These are phyloP conservation scores for Phoma herbarum DNA, from an alignment of 2,329 filamentous ascomycete genomes.

Conservation along the genomic window DNA sequence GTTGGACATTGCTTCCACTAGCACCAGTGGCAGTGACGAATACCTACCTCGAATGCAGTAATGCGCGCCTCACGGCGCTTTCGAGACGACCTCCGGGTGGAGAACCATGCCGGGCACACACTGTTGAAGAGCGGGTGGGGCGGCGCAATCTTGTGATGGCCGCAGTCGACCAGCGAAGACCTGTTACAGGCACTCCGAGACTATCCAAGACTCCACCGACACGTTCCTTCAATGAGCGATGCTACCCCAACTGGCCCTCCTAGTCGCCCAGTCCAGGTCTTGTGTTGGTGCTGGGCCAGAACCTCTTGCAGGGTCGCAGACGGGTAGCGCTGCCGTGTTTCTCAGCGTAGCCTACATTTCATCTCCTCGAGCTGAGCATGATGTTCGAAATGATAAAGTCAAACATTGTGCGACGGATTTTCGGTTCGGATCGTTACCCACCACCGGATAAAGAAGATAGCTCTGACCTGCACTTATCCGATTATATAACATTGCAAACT, in stretches of 20 bases:
- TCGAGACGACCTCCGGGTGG: constrained; percentile 4
- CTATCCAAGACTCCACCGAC: not conserved
- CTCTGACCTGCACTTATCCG: not conserved
- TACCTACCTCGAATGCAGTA: not conserved
- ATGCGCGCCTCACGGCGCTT: constrained; percentile 5
- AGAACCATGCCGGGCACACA: not conserved
- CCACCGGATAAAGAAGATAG: constrained; percentile 20
- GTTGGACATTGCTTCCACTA: not conserved
- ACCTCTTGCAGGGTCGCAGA: not conserved
- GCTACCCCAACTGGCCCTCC: not conserved
- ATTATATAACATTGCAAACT: constrained; percentile 9
- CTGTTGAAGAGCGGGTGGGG: not conserved
- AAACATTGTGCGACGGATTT: not conserved
- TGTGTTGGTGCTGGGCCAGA: not conserved
- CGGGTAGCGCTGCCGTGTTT: constrained; percentile 4
- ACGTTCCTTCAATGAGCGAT: not conserved
- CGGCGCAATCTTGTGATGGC: not conserved
- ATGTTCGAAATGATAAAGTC: not conserved
- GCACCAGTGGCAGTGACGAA: not conserved
- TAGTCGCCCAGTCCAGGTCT: not conserved
- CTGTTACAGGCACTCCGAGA: not conserved
- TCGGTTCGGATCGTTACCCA: constrained; percentile 9
- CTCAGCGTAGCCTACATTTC: not conserved
- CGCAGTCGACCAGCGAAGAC: not conserved
- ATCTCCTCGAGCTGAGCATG: no score